These are phyloP conservation scores for Diaporthe velutina DNA, from an alignment of 2,329 filamentous ascomycete species.

Conservation along the genomic window DNA sequence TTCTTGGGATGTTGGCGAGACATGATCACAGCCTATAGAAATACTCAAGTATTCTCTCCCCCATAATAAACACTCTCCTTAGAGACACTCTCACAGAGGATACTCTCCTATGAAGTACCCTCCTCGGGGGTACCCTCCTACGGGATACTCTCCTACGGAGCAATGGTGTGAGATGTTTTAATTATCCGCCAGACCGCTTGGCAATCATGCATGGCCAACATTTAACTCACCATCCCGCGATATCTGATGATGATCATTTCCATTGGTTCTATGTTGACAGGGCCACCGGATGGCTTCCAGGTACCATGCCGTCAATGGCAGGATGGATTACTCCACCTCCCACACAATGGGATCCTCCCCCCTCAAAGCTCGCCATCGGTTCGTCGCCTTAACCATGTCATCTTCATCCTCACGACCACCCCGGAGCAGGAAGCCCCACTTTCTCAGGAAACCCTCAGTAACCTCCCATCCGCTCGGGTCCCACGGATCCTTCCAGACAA, in stretches of 20 bases:
- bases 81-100: too few relatives aligned
- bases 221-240: not conserved
- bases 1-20: not conserved
- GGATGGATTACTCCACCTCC: constrained; percentile 19
- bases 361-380: constrained; percentile 37
- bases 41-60: too few relatives aligned
- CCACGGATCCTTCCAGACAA: constrained; percentile 43
- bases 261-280: too few relatives aligned
- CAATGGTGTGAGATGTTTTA: too few relatives aligned
- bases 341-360: constrained; percentile 29
- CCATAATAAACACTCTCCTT: too few relatives aligned
- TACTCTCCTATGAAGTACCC: too few relatives aligned
- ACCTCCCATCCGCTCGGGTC: constrained; percentile 47
- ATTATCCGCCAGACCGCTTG: too few relatives aligned
- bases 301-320: too few relatives aligned
- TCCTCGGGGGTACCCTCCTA: too few relatives aligned
- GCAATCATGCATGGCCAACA: not conserved
- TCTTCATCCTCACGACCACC: constrained; percentile 45
- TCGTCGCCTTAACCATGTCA: constrained; percentile 44
- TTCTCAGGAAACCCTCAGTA: constrained; percentile 44
- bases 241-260: not conserved
- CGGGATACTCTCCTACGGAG: too few relatives aligned
- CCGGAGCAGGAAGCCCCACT: constrained; percentile 46
- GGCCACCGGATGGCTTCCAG: not conserved
- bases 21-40: not conserved